phyloP scores from a whole-genome alignment of 352 stramenopile species.

The Peronospora tabacina region DNA sequence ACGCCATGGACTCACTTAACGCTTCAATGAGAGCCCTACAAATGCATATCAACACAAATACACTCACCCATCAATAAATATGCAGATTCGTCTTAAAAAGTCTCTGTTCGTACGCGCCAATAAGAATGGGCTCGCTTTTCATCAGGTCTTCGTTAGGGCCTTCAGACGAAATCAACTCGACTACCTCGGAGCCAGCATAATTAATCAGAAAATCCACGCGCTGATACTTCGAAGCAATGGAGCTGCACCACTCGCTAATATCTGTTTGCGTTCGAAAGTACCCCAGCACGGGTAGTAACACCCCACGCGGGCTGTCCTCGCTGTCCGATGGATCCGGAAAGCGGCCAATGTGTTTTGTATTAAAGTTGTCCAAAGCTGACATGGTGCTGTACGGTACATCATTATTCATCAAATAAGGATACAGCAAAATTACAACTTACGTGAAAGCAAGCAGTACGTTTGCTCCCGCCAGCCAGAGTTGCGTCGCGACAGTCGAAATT shows the following conservation, averaged over 20 bases:
- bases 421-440: slow-evolving; percentile 26
- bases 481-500: slow-evolving; percentile 42
- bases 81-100: background rate
- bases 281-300: slow-evolving; percentile 49
- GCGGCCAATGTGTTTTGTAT: slow-evolving; percentile 43
- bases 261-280: slow-evolving; percentile 40
- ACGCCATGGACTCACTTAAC: slow-evolving; percentile 22
- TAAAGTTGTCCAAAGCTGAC: slow-evolving; percentile 42
- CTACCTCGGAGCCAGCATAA: slow-evolving; percentile 31
- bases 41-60: slow-evolving; percentile 1
- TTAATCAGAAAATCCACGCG: slow-evolving; percentile 67
- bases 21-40: slow-evolving; percentile 22
- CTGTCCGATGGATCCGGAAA: slow-evolving; percentile 34
- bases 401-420: slow-evolving; percentile 1
- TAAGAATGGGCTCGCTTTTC: slow-evolving; percentile 10
- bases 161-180: slow-evolving; percentile 8
- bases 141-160: background rate
- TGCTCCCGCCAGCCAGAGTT: slow-evolving; percentile 57
- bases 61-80: slow-evolving; percentile 3
- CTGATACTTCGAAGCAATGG: slow-evolving; percentile 48
- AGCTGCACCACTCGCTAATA: slow-evolving; percentile 51
- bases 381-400: slow-evolving; percentile 26
- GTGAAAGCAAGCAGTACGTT: slow-evolving; percentile 61
- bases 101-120: slow-evolving; percentile 13
- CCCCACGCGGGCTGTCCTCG: slow-evolving; percentile 35